Conservation (phyloP, 257 asterid species). For the Rehmannia glutinosa region DNA sequence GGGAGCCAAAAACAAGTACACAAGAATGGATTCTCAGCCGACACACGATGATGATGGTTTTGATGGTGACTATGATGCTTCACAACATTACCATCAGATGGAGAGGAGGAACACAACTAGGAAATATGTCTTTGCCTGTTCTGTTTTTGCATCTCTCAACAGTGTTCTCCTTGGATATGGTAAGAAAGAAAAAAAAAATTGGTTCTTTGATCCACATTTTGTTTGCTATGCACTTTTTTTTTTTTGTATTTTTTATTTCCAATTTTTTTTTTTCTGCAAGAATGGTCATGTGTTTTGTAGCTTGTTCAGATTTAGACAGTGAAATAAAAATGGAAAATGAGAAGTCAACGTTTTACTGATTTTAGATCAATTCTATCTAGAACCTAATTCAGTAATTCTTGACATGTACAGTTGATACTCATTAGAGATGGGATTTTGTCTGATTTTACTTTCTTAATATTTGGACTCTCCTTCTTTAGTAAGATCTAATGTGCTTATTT, state of each 20-base stretch:
- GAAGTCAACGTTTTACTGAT: not conserved
- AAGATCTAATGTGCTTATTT: no score
- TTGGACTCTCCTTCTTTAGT: no score
- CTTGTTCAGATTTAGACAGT: not conserved
- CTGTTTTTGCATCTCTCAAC: constrained; percentile 93
- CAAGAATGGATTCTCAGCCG: constrained; percentile 55
- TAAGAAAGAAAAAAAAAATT: no score
- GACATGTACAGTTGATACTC: no score
- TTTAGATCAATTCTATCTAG: not conserved
- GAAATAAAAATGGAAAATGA: not conserved
- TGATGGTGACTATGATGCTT: constrained; percentile 42
- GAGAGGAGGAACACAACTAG: constrained; percentile 48
- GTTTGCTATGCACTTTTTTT: not conserved
- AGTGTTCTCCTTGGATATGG: constrained; percentile 96
- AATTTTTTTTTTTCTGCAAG: not conserved
- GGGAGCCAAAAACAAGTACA: constrained; percentile 65
- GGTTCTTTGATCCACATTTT: no score
- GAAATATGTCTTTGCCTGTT: constrained; percentile 86
- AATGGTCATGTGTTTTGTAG: not conserved
- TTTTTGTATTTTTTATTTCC: not conserved
- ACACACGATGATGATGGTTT: constrained; percentile 29
- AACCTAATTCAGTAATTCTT: not conserved
- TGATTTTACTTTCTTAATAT: no score
- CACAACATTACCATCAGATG: constrained; percentile 44
- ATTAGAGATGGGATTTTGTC: not conserved